A percentile compares a stretch with the other conserved stretches of the same genome.
Evolutionary conservation across 225 moss, liverwort and hornwort species (phyloP).

Genomic region (Neckera pumila): DNA sequence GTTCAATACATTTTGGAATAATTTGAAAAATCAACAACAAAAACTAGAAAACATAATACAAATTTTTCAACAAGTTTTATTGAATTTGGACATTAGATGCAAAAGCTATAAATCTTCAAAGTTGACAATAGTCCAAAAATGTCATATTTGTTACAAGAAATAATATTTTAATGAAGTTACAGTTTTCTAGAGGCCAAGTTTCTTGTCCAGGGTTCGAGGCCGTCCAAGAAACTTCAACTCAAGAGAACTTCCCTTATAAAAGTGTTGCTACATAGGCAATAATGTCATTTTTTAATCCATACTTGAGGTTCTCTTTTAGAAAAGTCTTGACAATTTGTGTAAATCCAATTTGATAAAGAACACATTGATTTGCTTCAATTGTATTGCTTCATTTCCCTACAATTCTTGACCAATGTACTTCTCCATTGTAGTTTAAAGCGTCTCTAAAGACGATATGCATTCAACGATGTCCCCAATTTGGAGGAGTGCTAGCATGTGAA

Average conservation of each 20-base stretch:
- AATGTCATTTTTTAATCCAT: not conserved
- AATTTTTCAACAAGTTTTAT: too few relatives aligned
- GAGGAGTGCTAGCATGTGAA: too few relatives aligned
- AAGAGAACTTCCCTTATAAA: not conserved
- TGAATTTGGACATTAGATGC: not conserved
- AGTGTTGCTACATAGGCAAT: fast-evolving
- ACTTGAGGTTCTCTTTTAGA: fast-evolving
- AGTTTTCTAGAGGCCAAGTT: too few relatives aligned
- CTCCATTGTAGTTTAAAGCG: not conserved
- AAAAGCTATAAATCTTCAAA: not conserved
- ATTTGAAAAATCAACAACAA: too few relatives aligned
- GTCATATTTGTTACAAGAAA: fast-evolving
- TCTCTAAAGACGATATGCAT: too few relatives aligned
- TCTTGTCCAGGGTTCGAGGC: too few relatives aligned
- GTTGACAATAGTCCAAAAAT: not conserved
- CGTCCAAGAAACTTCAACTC: too few relatives aligned
- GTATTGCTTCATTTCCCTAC: not conserved
- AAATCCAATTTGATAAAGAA: too few relatives aligned
- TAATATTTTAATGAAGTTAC: not conserved
- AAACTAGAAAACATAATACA: too few relatives aligned
- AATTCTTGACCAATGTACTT: not conserved
- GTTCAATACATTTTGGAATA: too few relatives aligned
- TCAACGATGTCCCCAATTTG: too few relatives aligned
- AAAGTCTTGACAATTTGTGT: too few relatives aligned
- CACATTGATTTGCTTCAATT: not conserved